A percentile compares a stretch with the other conserved stretches of the same genome.
Evolutionary conservation across 805 yeast genomes (phyloP).

Genomic region (Ogataea corticis): DNA sequence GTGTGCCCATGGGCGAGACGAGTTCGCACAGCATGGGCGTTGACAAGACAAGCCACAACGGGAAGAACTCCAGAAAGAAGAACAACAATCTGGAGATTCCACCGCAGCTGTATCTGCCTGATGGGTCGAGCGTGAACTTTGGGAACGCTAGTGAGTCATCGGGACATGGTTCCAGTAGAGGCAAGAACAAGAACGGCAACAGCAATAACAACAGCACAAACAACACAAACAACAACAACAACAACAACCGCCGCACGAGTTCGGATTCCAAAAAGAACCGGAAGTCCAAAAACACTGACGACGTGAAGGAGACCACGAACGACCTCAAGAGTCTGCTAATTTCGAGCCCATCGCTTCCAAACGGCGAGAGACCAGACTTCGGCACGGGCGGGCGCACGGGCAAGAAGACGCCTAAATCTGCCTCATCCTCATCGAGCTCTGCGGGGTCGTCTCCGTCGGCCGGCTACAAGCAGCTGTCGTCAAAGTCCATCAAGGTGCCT

Average conservation of each 20-base stretch:
- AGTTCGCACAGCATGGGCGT: conserved; percentile 5
- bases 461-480: conserved; percentile 8
- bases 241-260: conserved; percentile 9
- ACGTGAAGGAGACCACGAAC: conserved; percentile 22
- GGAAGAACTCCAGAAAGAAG: conserved; percentile 38
- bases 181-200: conserved; percentile 12
- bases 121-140: conserved; percentile 29
- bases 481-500: conserved; percentile 7
- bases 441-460: conserved; percentile 1
- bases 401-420: conserved; percentile 3
- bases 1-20: conserved; percentile 21
- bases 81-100: conserved; percentile 28
- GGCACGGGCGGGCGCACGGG: conserved; percentile 10
- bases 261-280: conserved; percentile 18
- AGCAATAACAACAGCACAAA: conserved; percentile 15
- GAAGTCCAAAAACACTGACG: conserved; percentile 21
- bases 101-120: conserved; percentile 34
- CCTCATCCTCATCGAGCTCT: conserved; percentile 2
- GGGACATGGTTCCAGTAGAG: background rate
- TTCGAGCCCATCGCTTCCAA: conserved; percentile 23
- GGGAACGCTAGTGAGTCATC: conserved; percentile 16
- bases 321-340: conserved; percentile 23
- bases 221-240: conserved; percentile 16
- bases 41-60: conserved; percentile 4
- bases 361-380: conserved; percentile 24